These are phyloP conservation scores for Pythium sp. DNA, from an alignment of 352 stramenopile genomes.

Conservation along the genomic window DNA sequence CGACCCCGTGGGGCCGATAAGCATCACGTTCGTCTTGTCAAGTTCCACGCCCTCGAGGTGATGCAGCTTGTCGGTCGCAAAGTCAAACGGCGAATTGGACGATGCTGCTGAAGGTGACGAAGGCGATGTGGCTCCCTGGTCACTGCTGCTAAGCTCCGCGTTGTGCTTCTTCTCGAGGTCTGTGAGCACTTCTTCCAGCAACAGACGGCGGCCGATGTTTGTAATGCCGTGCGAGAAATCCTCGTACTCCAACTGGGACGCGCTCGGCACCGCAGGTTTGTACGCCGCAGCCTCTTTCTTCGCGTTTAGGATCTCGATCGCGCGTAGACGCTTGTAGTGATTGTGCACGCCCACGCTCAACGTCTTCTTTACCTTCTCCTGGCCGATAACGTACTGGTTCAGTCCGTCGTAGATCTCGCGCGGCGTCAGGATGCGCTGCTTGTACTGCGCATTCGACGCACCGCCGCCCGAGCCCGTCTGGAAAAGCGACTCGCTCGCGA, in stretches of 20 bases:
- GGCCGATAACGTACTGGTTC: conserved; percentile 97
- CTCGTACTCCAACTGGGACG: conserved; percentile 35
- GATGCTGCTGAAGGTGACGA: conserved; percentile 5
- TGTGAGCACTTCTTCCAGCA: conserved; percentile 67
- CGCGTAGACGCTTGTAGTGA: conserved; percentile 96
- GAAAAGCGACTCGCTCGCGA: conserved; percentile 55
- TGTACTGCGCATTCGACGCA: conserved; percentile 18
- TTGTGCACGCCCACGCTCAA: conserved; percentile 96
- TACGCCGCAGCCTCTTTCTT: conserved; percentile 36
- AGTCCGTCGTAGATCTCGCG: conserved; percentile 93
- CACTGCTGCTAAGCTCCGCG: conserved; percentile 9
- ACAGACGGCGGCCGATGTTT: conserved; percentile 44
- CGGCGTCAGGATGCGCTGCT: conserved; percentile 82
- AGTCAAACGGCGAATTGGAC: neutral
- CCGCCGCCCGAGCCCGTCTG: conserved; percentile 11
- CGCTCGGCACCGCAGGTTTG: conserved; percentile 24
- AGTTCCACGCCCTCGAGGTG: conserved; percentile 90
- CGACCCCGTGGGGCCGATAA: conserved; percentile 93
- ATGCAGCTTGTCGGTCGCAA: conserved; percentile 46
- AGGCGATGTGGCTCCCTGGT: neutral
- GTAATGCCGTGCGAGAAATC: conserved; percentile 29
- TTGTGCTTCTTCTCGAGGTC: conserved; percentile 36
- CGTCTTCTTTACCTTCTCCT: conserved; percentile 96
- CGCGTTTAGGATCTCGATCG: conserved; percentile 55
- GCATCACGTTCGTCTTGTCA: conserved; percentile 98